These are phyloP conservation scores for Ophiocordyceps unilateralis DNA, from an alignment of 2,329 filamentous ascomycete species.

Conservation along the genomic window DNA sequence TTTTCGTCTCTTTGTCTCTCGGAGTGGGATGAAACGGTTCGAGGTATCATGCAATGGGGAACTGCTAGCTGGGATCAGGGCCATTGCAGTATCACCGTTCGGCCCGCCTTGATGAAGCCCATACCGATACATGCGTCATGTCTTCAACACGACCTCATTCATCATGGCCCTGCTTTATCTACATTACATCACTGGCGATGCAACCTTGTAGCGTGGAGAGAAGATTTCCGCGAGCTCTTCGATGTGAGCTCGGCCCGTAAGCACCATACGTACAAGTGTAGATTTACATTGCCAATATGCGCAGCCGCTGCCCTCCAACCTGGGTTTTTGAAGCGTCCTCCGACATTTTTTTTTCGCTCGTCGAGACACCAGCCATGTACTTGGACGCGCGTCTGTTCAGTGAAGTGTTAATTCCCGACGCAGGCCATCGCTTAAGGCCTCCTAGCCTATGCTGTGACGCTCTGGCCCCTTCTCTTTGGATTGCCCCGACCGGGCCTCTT, in stretches of 20 bases:
- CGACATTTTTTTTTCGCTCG: not conserved
- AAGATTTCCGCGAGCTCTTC: not conserved
- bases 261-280: not conserved
- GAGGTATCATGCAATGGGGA: not conserved
- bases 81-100: no score
- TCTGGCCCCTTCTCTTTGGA: slow-evolving; percentile 33
- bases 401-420: no score
- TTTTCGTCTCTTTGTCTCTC: not conserved
- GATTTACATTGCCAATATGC: not conserved
- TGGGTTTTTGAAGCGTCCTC: not conserved
- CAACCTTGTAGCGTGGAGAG: not conserved
- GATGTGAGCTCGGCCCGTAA: not conserved
- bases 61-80: not conserved
- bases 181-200: no score
- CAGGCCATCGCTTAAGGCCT: not conserved
- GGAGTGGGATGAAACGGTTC: not conserved
- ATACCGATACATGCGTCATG: no score
- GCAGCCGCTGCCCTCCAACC: not conserved
- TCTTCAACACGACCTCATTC: no score
- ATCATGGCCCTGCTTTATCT: no score
- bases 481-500: slow-evolving; percentile 36
- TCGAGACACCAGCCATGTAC: not conserved
- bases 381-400: not conserved
- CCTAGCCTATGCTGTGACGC: not conserved
- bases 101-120: no score